Evolutionary conservation across 768 basidiomycete genomes (phyloP).

Genomic region (Lentinula guzmanii): DNA sequence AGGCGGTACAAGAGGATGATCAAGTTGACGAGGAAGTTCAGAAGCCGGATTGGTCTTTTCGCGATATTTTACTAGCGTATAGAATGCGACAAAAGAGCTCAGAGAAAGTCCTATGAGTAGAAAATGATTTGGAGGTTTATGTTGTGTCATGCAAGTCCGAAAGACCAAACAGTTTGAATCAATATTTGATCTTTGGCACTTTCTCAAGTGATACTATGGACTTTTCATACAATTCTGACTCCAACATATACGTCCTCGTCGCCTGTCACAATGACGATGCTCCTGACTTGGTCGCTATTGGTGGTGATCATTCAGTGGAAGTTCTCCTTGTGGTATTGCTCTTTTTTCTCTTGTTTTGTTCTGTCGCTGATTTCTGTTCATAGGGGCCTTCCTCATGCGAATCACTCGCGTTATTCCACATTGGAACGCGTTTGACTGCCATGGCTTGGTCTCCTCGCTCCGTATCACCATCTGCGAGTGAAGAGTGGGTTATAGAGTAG

Average conservation of each 20-base stretch:
- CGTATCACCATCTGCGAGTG: conserved; percentile 57
- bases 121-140: conserved; percentile 54
- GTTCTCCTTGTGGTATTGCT: conserved; percentile 52
- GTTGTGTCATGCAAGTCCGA: not conserved
- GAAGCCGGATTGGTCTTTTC: conserved; percentile 57
- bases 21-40: conserved; percentile 50
- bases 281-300: conserved; percentile 64
- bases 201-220: conserved; percentile 36
- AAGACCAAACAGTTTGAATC: not conserved
- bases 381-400: conserved; percentile 39
- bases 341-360: conserved; percentile 1
- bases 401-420: conserved; percentile 63
- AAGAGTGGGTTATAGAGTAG: conserved; percentile 71
- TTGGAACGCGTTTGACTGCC: conserved; percentile 66
- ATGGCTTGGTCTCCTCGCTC: conserved; percentile 74
- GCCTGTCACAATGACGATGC: conserved; percentile 63
- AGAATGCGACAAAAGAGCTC: conserved; percentile 55
- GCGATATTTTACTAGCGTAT: conserved; percentile 46
- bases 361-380: conserved; percentile 10
- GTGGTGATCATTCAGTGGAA: conserved; percentile 67
- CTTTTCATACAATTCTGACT: conserved; percentile 51
- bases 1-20: conserved; percentile 63
- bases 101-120: conserved; percentile 51
- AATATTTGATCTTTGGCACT: not conserved
- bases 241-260: conserved; percentile 56